Evolutionary conservation across 495 filamentous ascomycete genomes (phyloP).

Genomic region (Clavariopsis aquatica): DNA sequence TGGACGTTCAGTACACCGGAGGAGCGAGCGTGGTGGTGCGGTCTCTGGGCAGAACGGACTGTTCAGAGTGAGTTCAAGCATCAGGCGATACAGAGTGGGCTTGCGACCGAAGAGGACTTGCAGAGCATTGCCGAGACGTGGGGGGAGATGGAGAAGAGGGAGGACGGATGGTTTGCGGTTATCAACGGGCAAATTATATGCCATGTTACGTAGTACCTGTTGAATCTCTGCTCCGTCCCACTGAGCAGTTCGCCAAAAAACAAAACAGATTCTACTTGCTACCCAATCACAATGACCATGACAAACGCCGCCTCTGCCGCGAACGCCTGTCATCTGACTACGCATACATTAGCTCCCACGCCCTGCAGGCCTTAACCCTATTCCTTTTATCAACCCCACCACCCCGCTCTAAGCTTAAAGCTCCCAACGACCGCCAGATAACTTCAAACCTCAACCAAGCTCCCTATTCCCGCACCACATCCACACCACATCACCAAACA

Average conservation of each 20-base stretch:
- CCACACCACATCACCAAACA: not conserved
- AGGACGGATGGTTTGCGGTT: conserved; percentile 56
- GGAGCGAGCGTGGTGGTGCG: conserved; percentile 52
- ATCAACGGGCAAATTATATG: conserved; percentile 59
- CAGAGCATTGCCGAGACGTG: conserved; percentile 48
- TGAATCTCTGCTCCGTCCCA: not conserved
- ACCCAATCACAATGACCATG: conserved; percentile 18
- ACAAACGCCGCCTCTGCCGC: conserved; percentile 9
- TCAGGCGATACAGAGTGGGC: conserved; percentile 45
- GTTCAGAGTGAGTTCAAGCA: conserved; percentile 47
- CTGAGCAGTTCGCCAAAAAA: no score
- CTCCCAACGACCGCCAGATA: not conserved
- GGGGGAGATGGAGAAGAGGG: conserved; percentile 50
- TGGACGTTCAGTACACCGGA: conserved; percentile 53
- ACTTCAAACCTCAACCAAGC: not conserved
- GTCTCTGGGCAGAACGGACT: conserved; percentile 50
- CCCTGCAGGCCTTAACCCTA: conserved; percentile 12
- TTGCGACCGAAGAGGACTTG: conserved; percentile 50
- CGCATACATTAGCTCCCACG: conserved; percentile 21
- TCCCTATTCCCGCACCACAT: not conserved
- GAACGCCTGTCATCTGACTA: conserved; percentile 17
- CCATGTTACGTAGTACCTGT: conserved; percentile 16
- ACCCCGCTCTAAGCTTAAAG: conserved; percentile 10
- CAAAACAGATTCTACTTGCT: not conserved
- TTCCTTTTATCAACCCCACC: conserved; percentile 31